phyloP scores from a whole-genome alignment of 2,329 filamentous ascomycete genomes.

The Xylariaceae sp. region DNA sequence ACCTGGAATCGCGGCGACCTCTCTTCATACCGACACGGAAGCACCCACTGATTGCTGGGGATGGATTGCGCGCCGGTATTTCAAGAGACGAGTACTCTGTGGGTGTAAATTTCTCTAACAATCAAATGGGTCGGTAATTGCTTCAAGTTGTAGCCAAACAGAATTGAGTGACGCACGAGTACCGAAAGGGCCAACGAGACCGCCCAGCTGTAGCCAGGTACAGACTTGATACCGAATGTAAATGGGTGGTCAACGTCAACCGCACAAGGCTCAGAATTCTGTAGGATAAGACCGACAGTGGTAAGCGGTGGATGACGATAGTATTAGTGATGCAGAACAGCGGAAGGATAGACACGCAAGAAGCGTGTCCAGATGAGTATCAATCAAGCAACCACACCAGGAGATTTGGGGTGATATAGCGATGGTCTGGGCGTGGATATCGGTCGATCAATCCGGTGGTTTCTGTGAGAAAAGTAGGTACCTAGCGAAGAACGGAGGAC shows the following conservation, averaged over 20 bases:
- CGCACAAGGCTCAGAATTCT: background rate
- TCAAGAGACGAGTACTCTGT: background rate
- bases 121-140: no score
- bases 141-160: background rate
- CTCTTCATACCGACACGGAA: background rate
- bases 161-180: background rate
- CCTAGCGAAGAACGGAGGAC: background rate
- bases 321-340: slow-evolving; percentile 1
- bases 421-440: background rate
- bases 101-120: background rate
- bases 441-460: background rate
- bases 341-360: background rate
- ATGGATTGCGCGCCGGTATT: slow-evolving; percentile 1
- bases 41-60: background rate
- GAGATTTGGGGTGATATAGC: background rate
- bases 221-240: background rate
- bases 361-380: slow-evolving; percentile 2
- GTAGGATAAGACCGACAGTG: background rate
- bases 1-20: background rate
- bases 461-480: background rate
- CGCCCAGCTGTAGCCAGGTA: background rate
- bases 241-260: background rate
- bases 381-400: slow-evolving; percentile 5
- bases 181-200: background rate
- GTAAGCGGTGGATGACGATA: background rate